These are phyloP conservation scores for Nyssa sinensis DNA, from an alignment of 148 eudicot genomes.

Conservation along the genomic window DNA sequence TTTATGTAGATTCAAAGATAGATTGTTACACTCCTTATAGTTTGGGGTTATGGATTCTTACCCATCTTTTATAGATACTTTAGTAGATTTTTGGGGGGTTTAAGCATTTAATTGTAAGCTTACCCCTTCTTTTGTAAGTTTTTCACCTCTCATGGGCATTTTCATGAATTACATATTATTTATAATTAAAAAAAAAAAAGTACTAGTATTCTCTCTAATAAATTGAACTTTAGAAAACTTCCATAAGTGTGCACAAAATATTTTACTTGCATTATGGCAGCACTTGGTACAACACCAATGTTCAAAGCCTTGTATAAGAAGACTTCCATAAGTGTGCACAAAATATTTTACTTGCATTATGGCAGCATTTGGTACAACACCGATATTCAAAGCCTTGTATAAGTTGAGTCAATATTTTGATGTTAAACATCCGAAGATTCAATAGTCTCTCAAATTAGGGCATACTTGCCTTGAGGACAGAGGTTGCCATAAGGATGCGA, in stretches of 20 bases:
- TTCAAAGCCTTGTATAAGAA: not conserved
- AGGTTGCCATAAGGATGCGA: slow-evolving; percentile 95
- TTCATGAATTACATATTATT: too few relatives aligned
- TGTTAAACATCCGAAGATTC: too few relatives aligned
- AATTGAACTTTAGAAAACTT: not conserved
- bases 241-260: not conserved
- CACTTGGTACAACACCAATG: not conserved
- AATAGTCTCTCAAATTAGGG: not conserved
- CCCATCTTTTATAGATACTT: too few relatives aligned
- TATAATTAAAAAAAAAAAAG: too few relatives aligned
- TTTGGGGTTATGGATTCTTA: too few relatives aligned
- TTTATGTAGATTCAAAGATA: too few relatives aligned
- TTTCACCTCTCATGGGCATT: too few relatives aligned
- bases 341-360: not conserved
- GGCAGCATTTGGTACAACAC: not conserved
- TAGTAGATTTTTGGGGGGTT: too few relatives aligned
- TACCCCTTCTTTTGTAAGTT: too few relatives aligned
- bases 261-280: not conserved
- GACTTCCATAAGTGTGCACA: not conserved
- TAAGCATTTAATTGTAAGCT: too few relatives aligned
- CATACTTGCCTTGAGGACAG: slow-evolving; percentile 86
- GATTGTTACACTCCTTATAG: too few relatives aligned
- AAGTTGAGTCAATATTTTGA: not conserved
- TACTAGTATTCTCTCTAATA: too few relatives aligned
- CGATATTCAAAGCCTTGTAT: not conserved